These are phyloP conservation scores for Cadophora sp. DNA, from an alignment of 2,329 filamentous ascomycete genomes.

Conservation along the genomic window DNA sequence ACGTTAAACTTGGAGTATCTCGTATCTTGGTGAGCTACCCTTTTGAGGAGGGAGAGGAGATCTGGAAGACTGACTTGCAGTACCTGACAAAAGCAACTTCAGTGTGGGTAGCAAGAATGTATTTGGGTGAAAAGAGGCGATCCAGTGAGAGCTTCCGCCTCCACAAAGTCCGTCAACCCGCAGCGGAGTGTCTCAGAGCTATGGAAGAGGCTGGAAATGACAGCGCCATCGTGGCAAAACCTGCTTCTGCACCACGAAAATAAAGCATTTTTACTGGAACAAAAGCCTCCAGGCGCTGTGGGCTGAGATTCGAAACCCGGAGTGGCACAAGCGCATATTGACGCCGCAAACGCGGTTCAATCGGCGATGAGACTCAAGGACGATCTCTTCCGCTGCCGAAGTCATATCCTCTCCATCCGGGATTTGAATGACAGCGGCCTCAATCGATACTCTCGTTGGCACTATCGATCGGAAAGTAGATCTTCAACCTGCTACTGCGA, in stretches of 20 bases:
- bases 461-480: background rate
- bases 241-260: background rate
- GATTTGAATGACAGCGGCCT: too few species aligned
- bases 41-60: background rate
- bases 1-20: background rate
- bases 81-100: background rate
- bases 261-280: background rate
- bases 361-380: too few species aligned
- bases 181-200: background rate
- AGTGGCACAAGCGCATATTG: background rate
- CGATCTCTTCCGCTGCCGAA: too few species aligned
- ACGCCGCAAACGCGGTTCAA: too few species aligned
- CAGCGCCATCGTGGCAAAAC: background rate
- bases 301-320: background rate
- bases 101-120: background rate
- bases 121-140: background rate
- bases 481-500: background rate
- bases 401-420: too few species aligned
- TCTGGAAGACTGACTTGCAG: background rate
- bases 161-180: background rate
- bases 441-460: background rate
- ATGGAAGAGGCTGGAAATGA: background rate
- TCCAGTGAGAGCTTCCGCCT: background rate
- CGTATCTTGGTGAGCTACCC: background rate
- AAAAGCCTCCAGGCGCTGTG: background rate